A percentile compares a stretch with the other conserved stretches of the same genome.
Evolutionary conservation across 306 rosid genomes (phyloP).

Genomic region (Dalbergia oliveri): DNA sequence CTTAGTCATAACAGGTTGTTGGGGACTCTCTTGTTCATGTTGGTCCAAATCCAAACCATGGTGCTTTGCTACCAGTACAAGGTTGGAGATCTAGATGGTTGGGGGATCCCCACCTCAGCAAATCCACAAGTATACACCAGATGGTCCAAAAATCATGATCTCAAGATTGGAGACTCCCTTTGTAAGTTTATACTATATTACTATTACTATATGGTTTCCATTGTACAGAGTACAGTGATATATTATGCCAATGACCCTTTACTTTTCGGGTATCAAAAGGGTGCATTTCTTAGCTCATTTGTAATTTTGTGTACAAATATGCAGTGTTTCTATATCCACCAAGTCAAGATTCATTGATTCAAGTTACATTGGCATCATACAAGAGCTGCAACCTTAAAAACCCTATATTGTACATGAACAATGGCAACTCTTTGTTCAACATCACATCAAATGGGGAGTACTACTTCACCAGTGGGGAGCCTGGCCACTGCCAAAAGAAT

Average conservation of each 20-base stretch:
- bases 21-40: slow-evolving; percentile 50
- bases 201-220: neutral
- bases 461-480: slow-evolving; percentile 83
- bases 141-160: slow-evolving; percentile 77
- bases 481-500: slow-evolving; percentile 74
- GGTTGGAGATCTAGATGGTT: slow-evolving; percentile 92
- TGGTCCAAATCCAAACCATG: slow-evolving; percentile 56
- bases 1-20: slow-evolving; percentile 32
- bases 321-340: slow-evolving; percentile 96
- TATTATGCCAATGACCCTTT: neutral
- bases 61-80: slow-evolving; percentile 70
- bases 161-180: slow-evolving; percentile 86
- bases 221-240: neutral
- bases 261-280: neutral
- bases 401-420: slow-evolving; percentile 78
- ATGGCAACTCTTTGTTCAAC: slow-evolving; percentile 92
- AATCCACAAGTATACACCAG: slow-evolving; percentile 70
- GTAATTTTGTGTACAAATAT: neutral
- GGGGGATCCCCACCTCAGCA: slow-evolving; percentile 82
- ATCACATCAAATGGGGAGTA: slow-evolving; percentile 67
- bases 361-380: slow-evolving; percentile 71
- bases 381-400: slow-evolving; percentile 74
- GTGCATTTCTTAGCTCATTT: neutral
- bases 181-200: slow-evolving; percentile 58
- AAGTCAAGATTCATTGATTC: slow-evolving; percentile 93